Base-by-base conservation (phyloP, 176 grass and related monocot species). In the Metroxylon sagu region DNA sequence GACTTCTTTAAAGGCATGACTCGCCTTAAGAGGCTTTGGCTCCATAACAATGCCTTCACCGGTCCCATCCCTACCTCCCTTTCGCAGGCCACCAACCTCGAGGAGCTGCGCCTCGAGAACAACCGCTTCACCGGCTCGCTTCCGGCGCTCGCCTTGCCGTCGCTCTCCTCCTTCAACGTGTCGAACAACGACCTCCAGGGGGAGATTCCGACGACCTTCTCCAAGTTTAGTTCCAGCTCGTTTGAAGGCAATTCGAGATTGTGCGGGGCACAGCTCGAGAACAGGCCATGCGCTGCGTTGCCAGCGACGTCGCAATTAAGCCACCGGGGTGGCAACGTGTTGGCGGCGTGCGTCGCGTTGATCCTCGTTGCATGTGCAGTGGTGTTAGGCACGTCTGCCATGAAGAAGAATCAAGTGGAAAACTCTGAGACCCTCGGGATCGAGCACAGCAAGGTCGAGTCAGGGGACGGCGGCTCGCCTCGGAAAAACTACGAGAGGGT, bases 121-220 rank as follows among this genome's bases (percentile, higher is more conserved):
- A 68, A 68, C 29, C 17, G 39, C 7, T 68, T 68, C 65, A 4
- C 8, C 65, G 65, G 65, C 4, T 3, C n/a, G n/a, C 19, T 68
- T 14, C 52, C 65, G 26, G 14, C 66, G 6, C 56, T 59, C 30
- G 64, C 81, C 18, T 73, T 84, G 8, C 72, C 69, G 14, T 19
- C 57, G 18, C 84, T 97, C 50, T 66, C 71, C 26, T 62, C 66
- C 17, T 65, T 91, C 70, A 81, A 97, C 62, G 70, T 88, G 0
- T 91, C 84, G 0, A 50, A 70, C 7, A 97, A 97, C 51, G 75
- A 91, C 48, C 68, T 97, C n/a, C 78, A 90, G 0, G 92, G 92
- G 15, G 57, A 68, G 5, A 63, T 97, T 26, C 87, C 92, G 4
- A 77, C 69, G 29, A 50, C 68, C n/a, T 88, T 91, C 70, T 53